Evolutionary conservation across 306 rosid genomes (phyloP).

Genomic region (Cicer pinnatifidum): DNA sequence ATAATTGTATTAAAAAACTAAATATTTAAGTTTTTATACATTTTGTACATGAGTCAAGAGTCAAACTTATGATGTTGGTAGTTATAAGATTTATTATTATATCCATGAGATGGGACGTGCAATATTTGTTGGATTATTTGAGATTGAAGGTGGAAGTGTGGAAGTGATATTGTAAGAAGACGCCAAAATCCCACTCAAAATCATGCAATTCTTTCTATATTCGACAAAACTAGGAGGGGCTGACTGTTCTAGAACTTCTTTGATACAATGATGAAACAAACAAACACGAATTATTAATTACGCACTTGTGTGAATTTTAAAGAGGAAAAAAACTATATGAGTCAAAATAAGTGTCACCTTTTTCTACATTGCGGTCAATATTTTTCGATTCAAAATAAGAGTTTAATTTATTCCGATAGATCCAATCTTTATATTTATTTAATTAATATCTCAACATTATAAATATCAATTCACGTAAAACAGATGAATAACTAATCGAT

Average conservation of each 20-base stretch:
- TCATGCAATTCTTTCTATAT: constrained; percentile 67
- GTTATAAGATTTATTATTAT: constrained; percentile 34
- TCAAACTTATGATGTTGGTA: constrained; percentile 45
- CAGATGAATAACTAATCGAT: constrained; percentile 23
- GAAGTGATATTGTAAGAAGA: constrained; percentile 55
- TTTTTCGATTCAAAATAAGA: neutral
- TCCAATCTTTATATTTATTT: too few species aligned
- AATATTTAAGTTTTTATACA: neutral
- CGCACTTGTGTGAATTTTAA: constrained; percentile 35
- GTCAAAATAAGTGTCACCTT: constrained; percentile 58
- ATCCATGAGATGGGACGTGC: constrained; percentile 56
- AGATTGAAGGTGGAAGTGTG: constrained; percentile 46
- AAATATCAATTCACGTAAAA: too few species aligned
- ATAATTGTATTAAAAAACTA: too few species aligned
- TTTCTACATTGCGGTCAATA: constrained; percentile 40
- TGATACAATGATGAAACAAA: constrained; percentile 42
- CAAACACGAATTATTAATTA: constrained; percentile 34
- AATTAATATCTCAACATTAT: too few species aligned
- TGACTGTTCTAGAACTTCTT: constrained; percentile 57
- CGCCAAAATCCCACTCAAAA: constrained; percentile 77
- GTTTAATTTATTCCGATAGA: too few species aligned
- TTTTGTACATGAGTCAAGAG: constrained; percentile 40
- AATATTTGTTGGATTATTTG: constrained; percentile 49
- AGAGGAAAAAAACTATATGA: constrained; percentile 20
- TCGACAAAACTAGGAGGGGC: constrained; percentile 49